Evolutionary conservation across 2,329 filamentous ascomycete species (phyloP).

Genomic region (Sordariomycetes sp.): DNA sequence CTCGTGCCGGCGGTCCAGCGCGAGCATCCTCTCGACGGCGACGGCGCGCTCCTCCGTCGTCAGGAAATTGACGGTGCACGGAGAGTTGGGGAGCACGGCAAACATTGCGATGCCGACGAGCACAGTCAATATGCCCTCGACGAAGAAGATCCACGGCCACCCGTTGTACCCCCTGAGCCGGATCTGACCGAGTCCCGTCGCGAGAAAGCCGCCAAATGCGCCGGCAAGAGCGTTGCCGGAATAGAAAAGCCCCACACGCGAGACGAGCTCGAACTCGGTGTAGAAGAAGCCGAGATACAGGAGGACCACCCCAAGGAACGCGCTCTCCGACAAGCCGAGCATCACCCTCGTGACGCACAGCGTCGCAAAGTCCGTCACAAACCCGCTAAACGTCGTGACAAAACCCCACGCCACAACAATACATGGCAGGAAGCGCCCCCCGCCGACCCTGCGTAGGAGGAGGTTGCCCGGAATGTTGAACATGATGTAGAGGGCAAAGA

Average conservation of each 20-base stretch:
- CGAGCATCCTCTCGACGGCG: conserved; percentile 12
- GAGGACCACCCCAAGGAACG: conserved; percentile 11
- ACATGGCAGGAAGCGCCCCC: conserved; percentile 8
- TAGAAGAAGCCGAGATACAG: conserved; percentile 14
- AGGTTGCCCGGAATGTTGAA: conserved; percentile 13
- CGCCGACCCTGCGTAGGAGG: conserved; percentile 10
- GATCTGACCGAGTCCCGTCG: conserved; percentile 25
- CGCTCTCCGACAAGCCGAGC: conserved; percentile 11
- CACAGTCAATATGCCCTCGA: conserved; percentile 22
- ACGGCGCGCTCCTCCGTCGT: conserved; percentile 25
- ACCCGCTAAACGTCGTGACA: conserved; percentile 10
- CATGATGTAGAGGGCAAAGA: conserved; percentile 11
- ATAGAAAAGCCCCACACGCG: conserved; percentile 14
- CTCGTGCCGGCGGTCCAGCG: conserved; percentile 4
- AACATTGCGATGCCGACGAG: conserved; percentile 17
- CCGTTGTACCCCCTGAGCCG: conserved; percentile 20
- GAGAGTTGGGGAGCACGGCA: conserved; percentile 23
- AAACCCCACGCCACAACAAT: conserved; percentile 11
- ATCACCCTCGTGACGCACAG: conserved; percentile 11
- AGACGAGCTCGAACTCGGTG: conserved; percentile 10
- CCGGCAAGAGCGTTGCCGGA: conserved; percentile 56
- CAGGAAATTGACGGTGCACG: conserved; percentile 21
- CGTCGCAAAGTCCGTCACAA: conserved; percentile 9
- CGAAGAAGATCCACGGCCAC: conserved; percentile 32
- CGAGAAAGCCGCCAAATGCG: conserved; percentile 40